A percentile compares a stretch with the other conserved stretches of the same genome.
phyloP scores from a whole-genome alignment of 176 grass and related monocot genomes.

The Metroxylon sagu region DNA sequence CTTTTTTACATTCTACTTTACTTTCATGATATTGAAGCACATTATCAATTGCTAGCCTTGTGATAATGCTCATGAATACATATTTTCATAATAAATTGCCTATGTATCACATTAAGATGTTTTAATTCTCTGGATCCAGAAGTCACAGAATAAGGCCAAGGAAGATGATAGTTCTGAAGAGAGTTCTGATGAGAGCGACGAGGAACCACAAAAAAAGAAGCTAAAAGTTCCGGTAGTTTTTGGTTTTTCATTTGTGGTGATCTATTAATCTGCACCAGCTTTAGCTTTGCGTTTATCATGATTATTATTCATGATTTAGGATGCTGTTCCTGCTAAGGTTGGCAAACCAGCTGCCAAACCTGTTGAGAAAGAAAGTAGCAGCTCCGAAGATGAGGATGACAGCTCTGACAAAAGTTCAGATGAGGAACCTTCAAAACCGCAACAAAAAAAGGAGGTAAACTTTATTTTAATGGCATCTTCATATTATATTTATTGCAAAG shows the following conservation, averaged over 20 bases:
- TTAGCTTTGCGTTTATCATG: too few relatives aligned
- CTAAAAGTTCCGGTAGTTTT: conserved; percentile 28
- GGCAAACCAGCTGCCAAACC: conserved; percentile 19
- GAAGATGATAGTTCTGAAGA: conserved; percentile 12
- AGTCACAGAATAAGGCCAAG: conserved; percentile 12
- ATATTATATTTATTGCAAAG: too few relatives aligned
- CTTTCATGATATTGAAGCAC: too few relatives aligned
- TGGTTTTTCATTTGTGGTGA: neutral
- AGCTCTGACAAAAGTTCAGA: conserved; percentile 48
- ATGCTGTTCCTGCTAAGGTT: neutral
- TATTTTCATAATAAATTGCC: too few relatives aligned
- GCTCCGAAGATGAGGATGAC: conserved; percentile 34
- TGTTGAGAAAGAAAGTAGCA: conserved; percentile 34
- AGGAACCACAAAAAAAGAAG: conserved; percentile 64
- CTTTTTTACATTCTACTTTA: too few relatives aligned
- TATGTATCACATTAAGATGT: too few relatives aligned
- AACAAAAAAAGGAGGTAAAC: conserved; percentile 23
- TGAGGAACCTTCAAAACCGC: conserved; percentile 33
- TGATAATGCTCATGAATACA: too few relatives aligned
- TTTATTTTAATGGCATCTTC: too few relatives aligned
- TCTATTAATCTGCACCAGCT: too few relatives aligned
- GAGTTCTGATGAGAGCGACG: conserved; percentile 38
- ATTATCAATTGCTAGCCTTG: too few relatives aligned
- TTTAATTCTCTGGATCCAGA: neutral
- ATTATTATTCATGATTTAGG: conserved; percentile 5